Percentiles rank a stretch among this genome's conserved stretches.
phyloP scores from a whole-genome alignment of 179 eudicot species.

The Silene coronaria region DNA sequence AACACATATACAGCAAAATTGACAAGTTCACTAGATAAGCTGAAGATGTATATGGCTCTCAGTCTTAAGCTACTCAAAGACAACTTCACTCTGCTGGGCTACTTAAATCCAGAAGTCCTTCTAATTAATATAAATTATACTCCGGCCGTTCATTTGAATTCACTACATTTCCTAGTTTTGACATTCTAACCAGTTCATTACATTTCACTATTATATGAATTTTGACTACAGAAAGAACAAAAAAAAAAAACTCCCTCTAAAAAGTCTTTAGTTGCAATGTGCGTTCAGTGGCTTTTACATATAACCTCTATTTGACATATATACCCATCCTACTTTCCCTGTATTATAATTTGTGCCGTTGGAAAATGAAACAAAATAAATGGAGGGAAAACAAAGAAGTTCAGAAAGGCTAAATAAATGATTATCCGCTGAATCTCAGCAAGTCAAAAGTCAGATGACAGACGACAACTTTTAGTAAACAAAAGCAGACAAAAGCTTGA shows the following conservation, averaged over 20 bases:
- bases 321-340: no score
- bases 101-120: background rate
- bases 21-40: background rate
- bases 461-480: background rate
- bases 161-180: no score
- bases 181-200: no score
- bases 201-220: no score
- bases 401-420: background rate
- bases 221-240: no score
- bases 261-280: no score
- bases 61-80: background rate
- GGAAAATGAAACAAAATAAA: no score
- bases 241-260: no score
- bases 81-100: background rate
- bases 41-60: background rate
- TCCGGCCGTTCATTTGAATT: background rate
- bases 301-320: no score
- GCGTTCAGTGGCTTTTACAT: no score
- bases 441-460: background rate
- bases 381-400: background rate
- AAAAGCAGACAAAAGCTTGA: background rate
- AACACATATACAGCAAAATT: background rate
- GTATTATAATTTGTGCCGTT: no score
- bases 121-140: background rate
- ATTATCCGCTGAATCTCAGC: background rate